Conservation (phyloP, 192 early-diverging fungal genomes). For the Chytriomyces confervae region DNA sequence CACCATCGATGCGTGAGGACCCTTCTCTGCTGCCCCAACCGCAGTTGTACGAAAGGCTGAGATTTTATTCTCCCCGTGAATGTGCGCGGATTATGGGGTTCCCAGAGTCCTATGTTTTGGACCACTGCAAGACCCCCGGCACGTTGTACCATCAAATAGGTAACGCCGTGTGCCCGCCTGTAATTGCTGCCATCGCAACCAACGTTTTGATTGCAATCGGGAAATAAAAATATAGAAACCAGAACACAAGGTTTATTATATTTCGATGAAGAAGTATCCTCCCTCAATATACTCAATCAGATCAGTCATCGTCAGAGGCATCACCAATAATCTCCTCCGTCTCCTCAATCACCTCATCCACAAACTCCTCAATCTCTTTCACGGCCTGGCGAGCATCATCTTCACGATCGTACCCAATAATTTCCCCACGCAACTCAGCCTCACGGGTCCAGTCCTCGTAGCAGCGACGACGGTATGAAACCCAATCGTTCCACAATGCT, state of each 20-base stretch:
- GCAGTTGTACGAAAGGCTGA: not conserved
- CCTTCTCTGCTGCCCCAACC: no score
- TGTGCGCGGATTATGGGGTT: conserved; percentile 31
- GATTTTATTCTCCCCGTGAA: conserved; percentile 29
- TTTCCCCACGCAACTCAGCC: conserved; percentile 56
- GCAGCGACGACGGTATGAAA: conserved; percentile 74
- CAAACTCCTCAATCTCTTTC: conserved; percentile 81
- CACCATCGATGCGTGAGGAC: no score
- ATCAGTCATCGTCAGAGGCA: not conserved
- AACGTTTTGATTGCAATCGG: not conserved
- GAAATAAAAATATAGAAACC: not conserved
- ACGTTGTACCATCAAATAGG: conserved; percentile 29
- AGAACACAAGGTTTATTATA: not conserved
- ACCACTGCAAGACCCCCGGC: not conserved
- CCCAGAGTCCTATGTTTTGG: conserved; percentile 13
- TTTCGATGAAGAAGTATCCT: not conserved
- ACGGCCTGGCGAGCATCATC: conserved; percentile 55
- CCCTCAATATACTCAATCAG: not conserved
- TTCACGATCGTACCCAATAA: conserved; percentile 57
- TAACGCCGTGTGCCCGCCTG: conserved; percentile 27
- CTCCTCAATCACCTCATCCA: conserved; percentile 90
- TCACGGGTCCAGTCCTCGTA: conserved; percentile 61
- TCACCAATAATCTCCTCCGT: conserved; percentile 51
- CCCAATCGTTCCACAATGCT: conserved; percentile 82
- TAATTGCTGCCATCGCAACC: conserved; percentile 7